Conservation (phyloP, 257 asterid species). For the Dorcoceras hygrometricum region DNA sequence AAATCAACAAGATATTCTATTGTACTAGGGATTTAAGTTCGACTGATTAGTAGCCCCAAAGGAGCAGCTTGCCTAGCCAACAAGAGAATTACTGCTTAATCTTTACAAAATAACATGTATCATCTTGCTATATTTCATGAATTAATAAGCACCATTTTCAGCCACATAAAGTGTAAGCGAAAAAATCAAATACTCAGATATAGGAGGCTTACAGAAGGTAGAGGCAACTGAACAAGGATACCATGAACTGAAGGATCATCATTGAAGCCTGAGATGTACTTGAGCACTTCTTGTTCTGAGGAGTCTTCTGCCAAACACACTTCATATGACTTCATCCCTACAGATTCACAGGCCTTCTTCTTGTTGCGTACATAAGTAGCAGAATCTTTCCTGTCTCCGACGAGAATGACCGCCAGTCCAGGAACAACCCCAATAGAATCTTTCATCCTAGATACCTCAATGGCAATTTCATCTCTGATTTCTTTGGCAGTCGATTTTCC, state of each 20-base stretch:
- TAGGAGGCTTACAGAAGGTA: constrained; percentile 67
- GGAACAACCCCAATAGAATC: constrained; percentile 74
- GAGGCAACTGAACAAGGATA: constrained; percentile 96
- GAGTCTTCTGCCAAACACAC: constrained; percentile 68
- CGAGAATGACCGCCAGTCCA: constrained; percentile 90
- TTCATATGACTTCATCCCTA: constrained; percentile 77
- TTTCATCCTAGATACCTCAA: constrained; percentile 72
- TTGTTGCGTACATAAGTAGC: constrained; percentile 92
- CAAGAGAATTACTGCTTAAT: no score
- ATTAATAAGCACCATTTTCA: neutral
- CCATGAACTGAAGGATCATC: constrained; percentile 82
- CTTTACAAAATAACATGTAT: neutral
- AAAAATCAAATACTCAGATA: constrained; percentile 1
- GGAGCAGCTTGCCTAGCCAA: no score
- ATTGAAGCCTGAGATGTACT: constrained; percentile 60
- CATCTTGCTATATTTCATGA: neutral
- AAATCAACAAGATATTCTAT: neutral
- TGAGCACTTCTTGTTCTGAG: constrained; percentile 73
- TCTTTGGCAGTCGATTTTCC: constrained; percentile 73
- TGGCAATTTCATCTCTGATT: constrained; percentile 72
- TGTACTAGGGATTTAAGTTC: neutral
- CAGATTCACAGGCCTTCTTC: constrained; percentile 83
- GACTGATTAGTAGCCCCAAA: no score
- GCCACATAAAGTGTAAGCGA: neutral
- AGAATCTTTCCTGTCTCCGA: constrained; percentile 92